Base-by-base conservation (phyloP, 2,329 filamentous ascomycete species). In the Fusarium caatingaense region DNA sequence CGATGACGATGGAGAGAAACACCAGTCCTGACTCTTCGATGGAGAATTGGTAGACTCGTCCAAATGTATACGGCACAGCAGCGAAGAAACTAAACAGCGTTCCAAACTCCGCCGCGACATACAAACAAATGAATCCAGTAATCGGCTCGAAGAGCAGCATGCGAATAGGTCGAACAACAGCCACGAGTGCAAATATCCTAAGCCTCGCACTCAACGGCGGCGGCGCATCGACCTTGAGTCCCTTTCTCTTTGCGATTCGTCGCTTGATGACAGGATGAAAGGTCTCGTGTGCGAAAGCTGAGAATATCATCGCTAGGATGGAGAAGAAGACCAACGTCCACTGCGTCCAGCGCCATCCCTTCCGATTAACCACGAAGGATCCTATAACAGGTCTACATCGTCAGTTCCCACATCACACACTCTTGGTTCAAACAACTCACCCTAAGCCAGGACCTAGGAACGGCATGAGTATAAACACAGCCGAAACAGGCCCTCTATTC, bases 61-160 rank as follows among this genome's bases (percentile, higher is more conserved):
- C 70, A 64, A 87, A 87, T 2, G 84, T 82, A 67, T 81, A 86
- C 1, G 85, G 84, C 1, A 87, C 82, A 0, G 80, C 82, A 2
- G 83, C 83, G 68, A 88, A 87, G 79, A 87, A 87, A 46, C 78
- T 82, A 65, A 85, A 88, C 2, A 87, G 77, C 0, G 85, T 84
- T 7, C 83, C 85, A 57, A 87, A 88, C 55, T 83, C 81, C 70
- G 82, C 84, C 0, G 85, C 78, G 0, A 84, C 80, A 69, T 87
- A 88, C 1, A 88, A 72, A 44, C 81, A 83, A 40, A 83, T 76
- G 57, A 89, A 87, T 13, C 85, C 84, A 3, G 91, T 85, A 40
- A 92, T 89, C 4, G 89, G 89, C 71, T 92, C 89, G 2, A 85
- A 84, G 42, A 89, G 74, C 10, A 91, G 81, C 82, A 92, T 89